Evolutionary conservation across 768 basidiomycete species (phyloP), one percentile per base, ranked within the genome.

Genomic region (Phlebiopsis gigantea): DNA sequence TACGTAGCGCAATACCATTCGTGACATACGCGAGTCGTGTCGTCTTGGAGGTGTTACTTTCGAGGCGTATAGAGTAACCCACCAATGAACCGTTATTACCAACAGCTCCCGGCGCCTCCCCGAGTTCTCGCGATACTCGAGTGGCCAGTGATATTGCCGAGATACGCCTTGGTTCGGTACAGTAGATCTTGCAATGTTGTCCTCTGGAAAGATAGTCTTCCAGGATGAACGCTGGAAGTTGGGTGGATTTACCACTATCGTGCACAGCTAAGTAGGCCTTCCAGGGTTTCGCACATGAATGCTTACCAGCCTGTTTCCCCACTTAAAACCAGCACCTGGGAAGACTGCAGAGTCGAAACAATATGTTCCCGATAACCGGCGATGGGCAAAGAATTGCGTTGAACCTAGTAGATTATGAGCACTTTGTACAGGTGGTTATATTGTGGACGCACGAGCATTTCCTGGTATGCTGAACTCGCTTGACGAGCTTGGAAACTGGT

Each of bases 141-240:
- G 96, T 92, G 0, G 96, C 96, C 6, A 98, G 80, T 0, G 96
- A 98, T 49, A 98, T 90, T 1, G 96, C 95, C 53, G 93, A 95
- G 61, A 98, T 98, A 42, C 96, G 84, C 44, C 96, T 82, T 5
- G 96, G 96, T 66, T 98, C 95, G 4, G 96, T 98, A 62, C 93
- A 96, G 65, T 84, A 93, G 64, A 99, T 89, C 69, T 88, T 96
- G 77, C 93, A 96, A 53, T 80, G 79, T 63, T 77, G 82, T 24
- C 95, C 97, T 58, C 78, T 79, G 4, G 86, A 81, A 21, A 98
- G 80, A 53, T 88, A 83, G 65, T 95, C 86, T 69, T 99, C 96
- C 9, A 99, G 80, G 61, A 98, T 88, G 72, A 94, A 98, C 0
- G 88, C 79, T 3, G 96, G 96, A 3, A 98, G 83, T 73, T 98